Evolutionary conservation across 495 filamentous ascomycete genomes (phyloP).

Genomic region (Hypomontagnella monticulosa): DNA sequence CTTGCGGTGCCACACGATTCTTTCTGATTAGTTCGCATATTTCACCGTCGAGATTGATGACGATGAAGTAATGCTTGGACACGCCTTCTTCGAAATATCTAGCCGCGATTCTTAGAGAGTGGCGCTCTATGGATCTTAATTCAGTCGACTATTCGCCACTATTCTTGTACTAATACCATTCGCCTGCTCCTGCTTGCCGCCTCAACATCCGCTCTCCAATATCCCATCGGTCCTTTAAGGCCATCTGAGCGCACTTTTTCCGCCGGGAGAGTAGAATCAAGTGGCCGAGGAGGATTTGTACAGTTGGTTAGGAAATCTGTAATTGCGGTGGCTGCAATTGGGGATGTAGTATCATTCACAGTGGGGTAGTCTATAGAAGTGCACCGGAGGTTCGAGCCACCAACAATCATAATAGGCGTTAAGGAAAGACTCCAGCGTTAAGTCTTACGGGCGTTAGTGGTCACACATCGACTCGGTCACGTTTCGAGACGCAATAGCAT

Average conservation of each 20-base stretch:
- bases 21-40: constrained; percentile 23
- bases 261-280: background rate
- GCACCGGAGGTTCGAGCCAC: constrained; percentile 14
- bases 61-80: constrained; percentile 27
- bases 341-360: constrained; percentile 29
- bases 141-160: constrained; percentile 26
- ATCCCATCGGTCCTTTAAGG: background rate
- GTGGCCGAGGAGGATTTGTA: constrained; percentile 12
- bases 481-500: constrained; percentile 36
- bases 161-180: constrained; percentile 45
- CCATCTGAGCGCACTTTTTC: background rate
- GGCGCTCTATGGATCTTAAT: constrained; percentile 28
- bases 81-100: constrained; percentile 6
- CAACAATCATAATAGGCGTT: constrained; percentile 32
- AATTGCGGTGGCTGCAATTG: constrained; percentile 14
- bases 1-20: constrained; percentile 21
- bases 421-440: constrained; percentile 21
- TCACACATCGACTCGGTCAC: constrained; percentile 30
- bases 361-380: constrained; percentile 31
- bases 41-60: constrained; percentile 4
- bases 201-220: background rate
- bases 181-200: constrained; percentile 20
- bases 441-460: constrained; percentile 37
- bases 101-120: constrained; percentile 13
- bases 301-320: constrained; percentile 18